A percentile compares a stretch with the other conserved stretches of the same genome.
Conservation (phyloP, 805 yeast genomes). For the Candida ficus region DNA sequence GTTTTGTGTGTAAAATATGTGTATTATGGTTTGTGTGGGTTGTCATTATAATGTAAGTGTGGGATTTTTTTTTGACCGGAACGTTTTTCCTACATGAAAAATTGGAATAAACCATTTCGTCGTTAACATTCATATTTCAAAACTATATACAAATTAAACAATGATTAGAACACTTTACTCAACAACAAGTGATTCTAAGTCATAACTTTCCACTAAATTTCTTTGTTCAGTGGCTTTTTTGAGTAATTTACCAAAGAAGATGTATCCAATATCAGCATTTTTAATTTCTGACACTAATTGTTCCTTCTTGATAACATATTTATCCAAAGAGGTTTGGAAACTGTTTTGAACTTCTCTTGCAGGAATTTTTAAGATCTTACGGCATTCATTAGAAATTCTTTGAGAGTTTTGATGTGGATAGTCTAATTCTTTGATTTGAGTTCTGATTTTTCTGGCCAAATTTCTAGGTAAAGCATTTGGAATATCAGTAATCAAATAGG, state of each 20-base stretch:
- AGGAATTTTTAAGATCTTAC: constrained; percentile 77
- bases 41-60: no score
- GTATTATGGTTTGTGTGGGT: no score
- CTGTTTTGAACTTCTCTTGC: constrained; percentile 72
- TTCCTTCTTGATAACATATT: constrained; percentile 51
- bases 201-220: constrained; percentile 35
- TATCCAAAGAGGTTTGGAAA: constrained; percentile 62
- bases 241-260: constrained; percentile 48
- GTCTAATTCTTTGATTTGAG: constrained; percentile 59
- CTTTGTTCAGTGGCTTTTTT: constrained; percentile 40
- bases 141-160: constrained; percentile 1
- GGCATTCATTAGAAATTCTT: constrained; percentile 75
- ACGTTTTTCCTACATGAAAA: no score
- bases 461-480: constrained; percentile 88
- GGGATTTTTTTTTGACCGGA: no score
- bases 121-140: no score
- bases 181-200: constrained; percentile 30
- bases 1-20: not conserved
- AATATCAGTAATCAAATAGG: constrained; percentile 70
- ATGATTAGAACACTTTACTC: not conserved
- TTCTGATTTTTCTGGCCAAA: constrained; percentile 64
- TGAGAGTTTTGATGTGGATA: constrained; percentile 75
- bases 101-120: no score
- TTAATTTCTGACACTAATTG: constrained; percentile 46
- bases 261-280: constrained; percentile 50